Percentiles rank a stretch among this genome's conserved stretches.
Conservation (phyloP, 164 flowering plant species). For the Liquidambar formosana region DNA sequence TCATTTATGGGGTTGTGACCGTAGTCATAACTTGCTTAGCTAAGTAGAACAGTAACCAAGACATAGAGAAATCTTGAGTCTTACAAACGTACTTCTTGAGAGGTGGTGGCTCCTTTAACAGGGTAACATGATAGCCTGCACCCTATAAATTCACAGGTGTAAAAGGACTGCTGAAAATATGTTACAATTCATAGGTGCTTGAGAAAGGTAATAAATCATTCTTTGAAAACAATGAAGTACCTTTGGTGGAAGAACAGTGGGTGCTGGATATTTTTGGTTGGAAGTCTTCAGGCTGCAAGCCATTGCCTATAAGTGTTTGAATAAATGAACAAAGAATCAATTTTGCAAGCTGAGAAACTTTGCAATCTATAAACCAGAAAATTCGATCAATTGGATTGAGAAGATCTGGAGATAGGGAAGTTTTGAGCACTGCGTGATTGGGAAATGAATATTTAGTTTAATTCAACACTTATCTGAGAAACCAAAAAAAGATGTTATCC, state of each 20-base stretch:
- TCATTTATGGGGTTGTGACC: neutral
- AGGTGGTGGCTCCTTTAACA: constrained; percentile 12
- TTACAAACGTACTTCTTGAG: constrained; percentile 35
- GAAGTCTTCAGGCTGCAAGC: constrained; percentile 29
- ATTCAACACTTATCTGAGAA: neutral
- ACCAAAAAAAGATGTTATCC: constrained; percentile 1
- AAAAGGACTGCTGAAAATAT: constrained; percentile 1
- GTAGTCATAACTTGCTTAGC: neutral
- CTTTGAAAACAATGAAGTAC: constrained; percentile 23
- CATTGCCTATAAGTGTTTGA: constrained; percentile 41
- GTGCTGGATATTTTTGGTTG: constrained; percentile 21
- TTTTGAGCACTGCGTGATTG: neutral
- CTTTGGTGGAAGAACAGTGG: constrained; percentile 30
- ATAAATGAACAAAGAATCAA: constrained; percentile 10
- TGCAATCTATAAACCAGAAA: neutral
- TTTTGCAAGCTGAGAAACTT: neutral
- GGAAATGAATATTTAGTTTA: neutral
- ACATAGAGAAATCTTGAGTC: constrained; percentile 1
- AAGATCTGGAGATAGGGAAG: neutral
- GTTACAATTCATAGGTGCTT: neutral
- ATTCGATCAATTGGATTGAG: neutral
- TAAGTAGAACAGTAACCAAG: neutral
- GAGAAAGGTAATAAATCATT: neutral
- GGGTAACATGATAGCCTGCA: constrained; percentile 14
- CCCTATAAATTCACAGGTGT: constrained; percentile 31